Evolutionary conservation across 2,329 filamentous ascomycete species (phyloP), one percentile per base, ranked within the genome.

Genomic region (Pestalotiopsis sp.): DNA sequence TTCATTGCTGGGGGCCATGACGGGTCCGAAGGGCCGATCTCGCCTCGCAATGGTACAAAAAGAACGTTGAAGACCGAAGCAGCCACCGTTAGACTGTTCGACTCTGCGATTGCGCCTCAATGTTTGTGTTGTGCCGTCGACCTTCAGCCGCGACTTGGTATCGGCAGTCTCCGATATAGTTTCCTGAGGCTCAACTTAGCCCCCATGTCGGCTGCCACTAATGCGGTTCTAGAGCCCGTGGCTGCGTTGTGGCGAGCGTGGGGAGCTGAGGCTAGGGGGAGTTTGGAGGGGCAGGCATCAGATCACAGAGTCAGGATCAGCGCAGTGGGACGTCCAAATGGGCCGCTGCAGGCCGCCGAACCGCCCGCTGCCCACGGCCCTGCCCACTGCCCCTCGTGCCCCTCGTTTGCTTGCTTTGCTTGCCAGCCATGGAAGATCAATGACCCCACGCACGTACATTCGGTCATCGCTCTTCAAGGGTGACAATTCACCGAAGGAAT

Each of bases 181-280:
- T 36, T 62, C 59, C 59, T 62, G 59, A 62, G 59, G 59, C 59
- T 62, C 27, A 62, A 62, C 59, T 36, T 20, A 62, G 59, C 23
- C 23, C 14, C 45, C 25, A 23, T 20, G 23, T 17, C 13, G 57
- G 11, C 20, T 62, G 59, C 17, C 25, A n/a, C 59, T 62, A 36
- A 36, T 36, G 59, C 59, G 25, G 27, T 62, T 12, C 45, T 52
- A 52, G 45, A n/a, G 17, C 45, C 45, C 31, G 31, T 36, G 31
- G 31, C 31, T 9, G 31, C 31, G 31, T 36, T 36, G 45, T 52
- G 45, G 45, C 45, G n/a, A 52, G 45, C 45, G 45, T 52, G 45
- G 45, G 45, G 45, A 52, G 45, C 5, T 52, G 45, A 52, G 45
- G 45, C 45, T 52, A 52, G 45, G 45, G 45, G 45, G 17, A 5